These are phyloP conservation scores for Trichothecium roseum DNA, from an alignment of 2,329 filamentous ascomycete genomes.

Conservation along the genomic window DNA sequence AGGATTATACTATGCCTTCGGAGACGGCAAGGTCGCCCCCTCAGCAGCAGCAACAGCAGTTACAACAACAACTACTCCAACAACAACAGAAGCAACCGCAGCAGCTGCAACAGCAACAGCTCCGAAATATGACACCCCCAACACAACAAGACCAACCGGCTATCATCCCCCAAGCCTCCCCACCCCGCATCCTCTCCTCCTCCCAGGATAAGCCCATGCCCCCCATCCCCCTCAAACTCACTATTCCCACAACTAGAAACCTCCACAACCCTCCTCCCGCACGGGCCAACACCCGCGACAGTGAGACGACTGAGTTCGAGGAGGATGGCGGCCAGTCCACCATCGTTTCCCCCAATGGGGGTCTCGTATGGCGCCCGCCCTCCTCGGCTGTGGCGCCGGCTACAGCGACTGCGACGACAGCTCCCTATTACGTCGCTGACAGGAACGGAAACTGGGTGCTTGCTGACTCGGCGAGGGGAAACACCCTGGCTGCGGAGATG, in stretches of 20 bases:
- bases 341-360: slow-evolving; percentile 16
- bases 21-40: neutral
- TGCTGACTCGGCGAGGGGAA: slow-evolving; percentile 19
- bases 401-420: too few relatives aligned
- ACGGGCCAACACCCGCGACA: slow-evolving; percentile 20
- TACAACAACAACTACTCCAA: slow-evolving; percentile 2
- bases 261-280: slow-evolving; percentile 3
- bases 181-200: neutral
- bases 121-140: neutral
- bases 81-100: slow-evolving; percentile 7
- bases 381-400: slow-evolving; percentile 33
- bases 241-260: slow-evolving; percentile 13
- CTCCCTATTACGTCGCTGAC: slow-evolving; percentile 40
- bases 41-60: slow-evolving; percentile 4
- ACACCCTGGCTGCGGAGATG: neutral
- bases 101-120: neutral
- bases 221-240: slow-evolving; percentile 14
- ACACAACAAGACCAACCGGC: neutral
- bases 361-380: slow-evolving; percentile 41
- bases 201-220: slow-evolving; percentile 3
- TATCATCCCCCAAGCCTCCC: too few relatives aligned
- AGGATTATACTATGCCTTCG: neutral
- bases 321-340: slow-evolving; percentile 32
- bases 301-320: slow-evolving; percentile 42
- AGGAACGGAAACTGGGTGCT: slow-evolving; percentile 44